phyloP scores from a whole-genome alignment of 495 filamentous ascomycete genomes.

The Thermothielavioides terrestris region DNA sequence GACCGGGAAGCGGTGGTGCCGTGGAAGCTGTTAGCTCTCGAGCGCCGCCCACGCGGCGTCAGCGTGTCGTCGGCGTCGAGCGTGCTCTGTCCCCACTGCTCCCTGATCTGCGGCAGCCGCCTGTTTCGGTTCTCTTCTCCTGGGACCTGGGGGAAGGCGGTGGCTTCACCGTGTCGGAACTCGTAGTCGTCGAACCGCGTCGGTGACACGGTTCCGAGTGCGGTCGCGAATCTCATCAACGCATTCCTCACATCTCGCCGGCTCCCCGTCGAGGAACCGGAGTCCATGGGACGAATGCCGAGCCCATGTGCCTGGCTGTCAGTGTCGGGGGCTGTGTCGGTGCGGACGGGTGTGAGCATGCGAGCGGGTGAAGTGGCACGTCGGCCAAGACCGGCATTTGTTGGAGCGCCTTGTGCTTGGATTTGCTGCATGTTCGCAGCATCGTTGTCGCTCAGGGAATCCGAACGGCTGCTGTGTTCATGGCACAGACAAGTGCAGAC shows the following conservation, averaged over 20 bases:
- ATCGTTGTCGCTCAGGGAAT: neutral
- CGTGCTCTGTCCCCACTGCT: constrained; percentile 26
- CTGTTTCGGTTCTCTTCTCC: constrained; percentile 40
- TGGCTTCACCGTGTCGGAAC: constrained; percentile 35
- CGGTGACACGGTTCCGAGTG: constrained; percentile 34
- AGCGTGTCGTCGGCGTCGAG: neutral
- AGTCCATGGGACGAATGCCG: neutral
- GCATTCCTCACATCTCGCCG: constrained; percentile 34
- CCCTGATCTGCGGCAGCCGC: constrained; percentile 28
- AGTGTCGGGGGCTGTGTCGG: neutral
- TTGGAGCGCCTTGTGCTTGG: too few relatives aligned
- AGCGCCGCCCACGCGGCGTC: neutral
- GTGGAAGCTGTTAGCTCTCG: constrained; percentile 8
- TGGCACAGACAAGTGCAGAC: constrained; percentile 24
- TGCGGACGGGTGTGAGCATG: neutral
- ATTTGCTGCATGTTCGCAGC: too few relatives aligned
- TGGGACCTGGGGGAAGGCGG: constrained; percentile 43
- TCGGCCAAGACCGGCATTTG: neutral
- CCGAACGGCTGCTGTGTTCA: neutral
- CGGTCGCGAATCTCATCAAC: constrained; percentile 27
- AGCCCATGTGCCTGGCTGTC: neutral
- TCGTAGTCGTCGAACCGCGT: constrained; percentile 38
- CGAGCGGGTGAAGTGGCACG: neutral
- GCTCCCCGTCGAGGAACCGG: constrained; percentile 18
- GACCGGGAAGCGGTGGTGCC: neutral